A percentile compares a stretch with the other conserved stretches of the same genome.
Conservation (phyloP, 2,329 filamentous ascomycete genomes). For the Rhinocladiella mackenziei region DNA sequence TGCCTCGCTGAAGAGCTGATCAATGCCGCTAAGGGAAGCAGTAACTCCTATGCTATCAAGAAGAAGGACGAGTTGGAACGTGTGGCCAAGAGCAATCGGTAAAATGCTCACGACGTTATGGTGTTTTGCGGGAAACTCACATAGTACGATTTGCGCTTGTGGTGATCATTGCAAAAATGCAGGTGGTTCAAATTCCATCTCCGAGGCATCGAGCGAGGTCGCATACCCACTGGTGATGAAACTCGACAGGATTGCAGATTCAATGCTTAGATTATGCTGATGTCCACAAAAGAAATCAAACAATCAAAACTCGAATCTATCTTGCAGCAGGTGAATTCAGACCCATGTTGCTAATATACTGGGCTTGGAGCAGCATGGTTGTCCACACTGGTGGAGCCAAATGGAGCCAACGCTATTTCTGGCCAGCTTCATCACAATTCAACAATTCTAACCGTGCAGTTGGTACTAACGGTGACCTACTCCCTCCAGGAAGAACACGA, state of each 20-base stretch:
- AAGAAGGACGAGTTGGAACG: slow-evolving; percentile 99
- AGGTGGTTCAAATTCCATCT: slow-evolving; percentile 7
- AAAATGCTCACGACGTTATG: slow-evolving; percentile 49
- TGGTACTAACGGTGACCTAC: too few species aligned
- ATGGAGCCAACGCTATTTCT: too few species aligned
- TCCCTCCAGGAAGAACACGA: too few species aligned
- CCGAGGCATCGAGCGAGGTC: slow-evolving; percentile 3
- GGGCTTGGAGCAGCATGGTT: too few species aligned
- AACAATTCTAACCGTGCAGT: too few species aligned
- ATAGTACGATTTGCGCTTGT: slow-evolving; percentile 18
- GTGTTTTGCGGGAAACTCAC: slow-evolving; percentile 16
- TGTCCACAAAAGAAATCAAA: slow-evolving; percentile 19
- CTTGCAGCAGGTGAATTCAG: too few species aligned
- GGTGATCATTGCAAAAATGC: slow-evolving; percentile 9
- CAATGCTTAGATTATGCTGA: slow-evolving; percentile 14
- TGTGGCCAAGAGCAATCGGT: slow-evolving; percentile 99
- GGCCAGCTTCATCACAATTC: too few species aligned
- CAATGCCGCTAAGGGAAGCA: slow-evolving; percentile 99
- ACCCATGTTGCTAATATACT: too few species aligned
- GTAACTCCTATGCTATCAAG: slow-evolving; percentile 99
- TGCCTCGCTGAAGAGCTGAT: slow-evolving; percentile 99
- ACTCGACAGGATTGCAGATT: slow-evolving; percentile 10
- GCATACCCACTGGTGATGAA: slow-evolving; percentile 3
- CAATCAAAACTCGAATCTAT: too few species aligned
- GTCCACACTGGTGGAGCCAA: too few species aligned